A percentile compares a stretch with the other conserved stretches of the same genome.
Evolutionary conservation across 495 filamentous ascomycete genomes (phyloP).

Genomic region (Echria macrotheca): DNA sequence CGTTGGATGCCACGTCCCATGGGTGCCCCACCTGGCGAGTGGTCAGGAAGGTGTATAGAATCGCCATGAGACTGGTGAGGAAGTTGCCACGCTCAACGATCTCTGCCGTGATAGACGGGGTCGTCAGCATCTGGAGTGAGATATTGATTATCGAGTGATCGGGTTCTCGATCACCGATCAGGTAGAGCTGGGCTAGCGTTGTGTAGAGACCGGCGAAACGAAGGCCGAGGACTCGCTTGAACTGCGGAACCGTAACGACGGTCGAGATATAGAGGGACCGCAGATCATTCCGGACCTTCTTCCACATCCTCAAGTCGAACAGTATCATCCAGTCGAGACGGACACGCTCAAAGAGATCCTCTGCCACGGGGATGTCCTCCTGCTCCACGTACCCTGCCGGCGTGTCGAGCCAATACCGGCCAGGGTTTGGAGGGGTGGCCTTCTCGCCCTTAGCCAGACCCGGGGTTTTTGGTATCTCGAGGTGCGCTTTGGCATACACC

Average conservation of each 20-base stretch:
- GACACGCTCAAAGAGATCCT: constrained; percentile 81
- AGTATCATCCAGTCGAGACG: constrained; percentile 93
- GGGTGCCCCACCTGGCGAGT: constrained; percentile 93
- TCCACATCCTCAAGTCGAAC: constrained; percentile 96
- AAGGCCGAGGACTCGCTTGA: constrained; percentile 92
- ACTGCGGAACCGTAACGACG: constrained; percentile 87
- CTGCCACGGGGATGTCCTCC: constrained; percentile 59
- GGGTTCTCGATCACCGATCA: constrained; percentile 93
- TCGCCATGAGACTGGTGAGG: constrained; percentile 87
- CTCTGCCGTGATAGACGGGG: constrained; percentile 91
- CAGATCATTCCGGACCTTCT: constrained; percentile 82
- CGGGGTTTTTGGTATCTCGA: constrained; percentile 55
- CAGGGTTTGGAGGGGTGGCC: constrained; percentile 42
- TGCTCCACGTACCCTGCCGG: constrained; percentile 58
- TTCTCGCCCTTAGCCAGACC: constrained; percentile 31
- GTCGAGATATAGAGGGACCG: constrained; percentile 94
- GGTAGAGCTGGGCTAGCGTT: constrained; percentile 84
- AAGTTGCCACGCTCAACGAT: constrained; percentile 95
- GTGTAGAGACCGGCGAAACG: constrained; percentile 93
- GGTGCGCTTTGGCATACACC: constrained; percentile 47
- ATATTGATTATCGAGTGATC: constrained; percentile 98
- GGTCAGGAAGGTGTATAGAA: constrained; percentile 94
- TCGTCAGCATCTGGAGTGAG: constrained; percentile 92
- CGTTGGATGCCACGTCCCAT: constrained; percentile 73
- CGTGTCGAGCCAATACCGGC: constrained; percentile 80